Percentiles rank a stretch among this genome's conserved stretches.
Conservation (phyloP, 306 rosid genomes). For the Carpinus viminea region DNA sequence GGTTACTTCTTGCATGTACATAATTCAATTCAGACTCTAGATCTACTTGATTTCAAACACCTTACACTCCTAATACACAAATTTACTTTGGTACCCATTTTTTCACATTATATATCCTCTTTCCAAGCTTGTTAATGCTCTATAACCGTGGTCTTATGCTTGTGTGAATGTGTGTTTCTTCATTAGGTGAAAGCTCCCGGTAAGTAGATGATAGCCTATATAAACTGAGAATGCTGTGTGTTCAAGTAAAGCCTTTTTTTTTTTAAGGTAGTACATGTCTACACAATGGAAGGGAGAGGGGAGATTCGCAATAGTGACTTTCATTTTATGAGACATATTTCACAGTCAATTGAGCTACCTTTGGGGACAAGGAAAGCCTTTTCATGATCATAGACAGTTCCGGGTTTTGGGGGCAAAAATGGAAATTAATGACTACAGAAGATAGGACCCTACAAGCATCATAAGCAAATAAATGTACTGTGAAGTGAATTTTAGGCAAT, state of each 20-base stretch:
- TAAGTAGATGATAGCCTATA: not conserved
- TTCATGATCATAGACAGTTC: not conserved
- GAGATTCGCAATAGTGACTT: no score
- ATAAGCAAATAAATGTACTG: no score
- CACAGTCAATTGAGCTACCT: no score
- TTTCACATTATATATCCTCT: not conserved
- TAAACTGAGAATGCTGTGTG: not conserved
- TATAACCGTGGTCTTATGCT: not conserved
- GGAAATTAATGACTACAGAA: not conserved
- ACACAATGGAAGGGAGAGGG: no score
- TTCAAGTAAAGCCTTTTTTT: not conserved
- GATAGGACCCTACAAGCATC: not conserved
- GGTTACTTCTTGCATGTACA: conserved; percentile 43
- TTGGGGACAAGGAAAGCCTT: not conserved
- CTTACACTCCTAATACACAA: not conserved
- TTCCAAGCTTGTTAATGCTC: not conserved
- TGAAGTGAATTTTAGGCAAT: no score
- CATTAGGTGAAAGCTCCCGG: not conserved
- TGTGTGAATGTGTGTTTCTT: not conserved
- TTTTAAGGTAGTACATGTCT: no score
- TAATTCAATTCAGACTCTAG: conserved; percentile 20
- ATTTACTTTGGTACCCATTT: not conserved
- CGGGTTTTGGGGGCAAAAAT: not conserved
- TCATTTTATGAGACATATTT: no score
- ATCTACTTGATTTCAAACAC: conserved; percentile 8